A percentile compares a stretch with the other conserved stretches of the same genome.
These are phyloP conservation scores for Kuraishia borneana DNA, from an alignment of 805 yeast genomes.

Conservation along the genomic window DNA sequence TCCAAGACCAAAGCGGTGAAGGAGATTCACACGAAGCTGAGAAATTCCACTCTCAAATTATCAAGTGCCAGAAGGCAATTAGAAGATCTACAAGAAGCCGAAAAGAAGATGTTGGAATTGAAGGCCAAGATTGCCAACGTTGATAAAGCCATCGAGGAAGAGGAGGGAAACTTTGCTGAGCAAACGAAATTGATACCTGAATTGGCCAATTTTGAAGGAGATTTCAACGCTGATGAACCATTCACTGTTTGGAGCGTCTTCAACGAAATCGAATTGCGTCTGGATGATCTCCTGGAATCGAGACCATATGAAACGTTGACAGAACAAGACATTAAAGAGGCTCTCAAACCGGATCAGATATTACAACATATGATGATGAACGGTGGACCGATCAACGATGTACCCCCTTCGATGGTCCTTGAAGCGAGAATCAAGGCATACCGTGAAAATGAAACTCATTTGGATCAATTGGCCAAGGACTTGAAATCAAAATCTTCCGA, in stretches of 20 bases:
- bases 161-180: constrained; percentile 41
- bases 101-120: constrained; percentile 32
- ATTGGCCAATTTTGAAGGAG: constrained; percentile 34
- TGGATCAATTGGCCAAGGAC: constrained; percentile 39
- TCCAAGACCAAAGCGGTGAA: constrained; percentile 41
- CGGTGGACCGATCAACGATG: constrained; percentile 13
- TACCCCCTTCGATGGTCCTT: constrained; percentile 42
- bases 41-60: constrained; percentile 43
- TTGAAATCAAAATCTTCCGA: constrained; percentile 43
- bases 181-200: constrained; percentile 19
- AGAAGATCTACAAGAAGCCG: constrained; percentile 39
- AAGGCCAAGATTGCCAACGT: constrained; percentile 47
- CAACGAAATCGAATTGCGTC: constrained; percentile 33
- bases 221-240: constrained; percentile 87
- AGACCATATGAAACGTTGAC: background rate
- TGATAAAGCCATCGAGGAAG: constrained; percentile 52
- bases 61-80: constrained; percentile 34
- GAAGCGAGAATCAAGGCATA: constrained; percentile 79
- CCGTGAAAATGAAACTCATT: constrained; percentile 48
- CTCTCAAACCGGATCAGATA: constrained; percentile 13
- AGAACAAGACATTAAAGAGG: constrained; percentile 1
- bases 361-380: constrained; percentile 16
- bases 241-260: constrained; percentile 57
- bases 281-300: constrained; percentile 13
- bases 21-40: constrained; percentile 40